Evolutionary conservation across 805 yeast genomes (phyloP).

Genomic region (Saccharomycopsis lassenensis): DNA sequence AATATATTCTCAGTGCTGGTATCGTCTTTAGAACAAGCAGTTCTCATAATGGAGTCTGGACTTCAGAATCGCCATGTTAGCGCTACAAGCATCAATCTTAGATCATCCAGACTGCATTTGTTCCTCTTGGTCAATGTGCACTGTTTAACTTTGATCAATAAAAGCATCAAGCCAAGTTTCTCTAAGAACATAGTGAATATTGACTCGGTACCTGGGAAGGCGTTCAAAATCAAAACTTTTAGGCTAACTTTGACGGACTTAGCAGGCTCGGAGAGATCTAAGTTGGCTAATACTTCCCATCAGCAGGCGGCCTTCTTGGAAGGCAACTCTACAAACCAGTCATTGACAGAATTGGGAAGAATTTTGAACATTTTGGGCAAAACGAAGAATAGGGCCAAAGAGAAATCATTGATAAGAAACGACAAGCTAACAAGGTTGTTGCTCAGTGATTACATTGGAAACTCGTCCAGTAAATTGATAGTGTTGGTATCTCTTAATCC

Average conservation of each 20-base stretch:
- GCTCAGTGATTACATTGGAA: slow-evolving; percentile 32
- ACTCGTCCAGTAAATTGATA: slow-evolving; percentile 22
- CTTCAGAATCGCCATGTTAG: slow-evolving; percentile 30
- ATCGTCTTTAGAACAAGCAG: slow-evolving; percentile 28
- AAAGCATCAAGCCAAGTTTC: neutral
- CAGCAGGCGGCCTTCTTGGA: slow-evolving; percentile 35
- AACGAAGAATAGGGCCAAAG: slow-evolving; percentile 20
- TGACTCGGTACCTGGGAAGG: slow-evolving; percentile 9
- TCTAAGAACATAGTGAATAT: neutral
- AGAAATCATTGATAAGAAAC: slow-evolving; percentile 34
- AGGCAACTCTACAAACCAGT: slow-evolving; percentile 37
- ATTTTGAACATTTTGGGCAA: slow-evolving; percentile 32
- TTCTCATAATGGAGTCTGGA: slow-evolving; percentile 29
- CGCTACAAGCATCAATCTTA: slow-evolving; percentile 32
- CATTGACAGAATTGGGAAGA: slow-evolving; percentile 40
- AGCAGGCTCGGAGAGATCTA: slow-evolving; percentile 44
- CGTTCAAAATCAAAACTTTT: slow-evolving; percentile 21
- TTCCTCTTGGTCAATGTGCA: slow-evolving; percentile 34
- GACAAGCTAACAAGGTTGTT: slow-evolving; percentile 39
- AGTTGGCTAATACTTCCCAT: slow-evolving; percentile 29
- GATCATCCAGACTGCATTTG: slow-evolving; percentile 43
- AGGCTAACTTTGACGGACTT: slow-evolving; percentile 40
- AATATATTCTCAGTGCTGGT: slow-evolving; percentile 32
- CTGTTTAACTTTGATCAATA: slow-evolving; percentile 15
- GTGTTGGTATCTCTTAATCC: slow-evolving; percentile 32